These are phyloP conservation scores for Phoenix roebelenii DNA, from an alignment of 176 grass and related monocot genomes.

Conservation along the genomic window DNA sequence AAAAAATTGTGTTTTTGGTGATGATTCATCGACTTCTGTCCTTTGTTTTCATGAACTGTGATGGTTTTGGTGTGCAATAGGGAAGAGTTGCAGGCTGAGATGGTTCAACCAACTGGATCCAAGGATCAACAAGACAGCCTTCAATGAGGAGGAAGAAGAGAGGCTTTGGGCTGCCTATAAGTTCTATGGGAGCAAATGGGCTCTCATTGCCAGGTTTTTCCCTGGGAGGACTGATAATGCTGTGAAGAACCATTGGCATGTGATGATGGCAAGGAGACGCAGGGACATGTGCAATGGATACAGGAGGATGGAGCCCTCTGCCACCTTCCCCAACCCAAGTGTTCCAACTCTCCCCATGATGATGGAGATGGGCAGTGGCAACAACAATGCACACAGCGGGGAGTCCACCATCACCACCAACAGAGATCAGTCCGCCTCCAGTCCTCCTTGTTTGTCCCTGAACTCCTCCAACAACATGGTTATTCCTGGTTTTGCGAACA, in stretches of 20 bases:
- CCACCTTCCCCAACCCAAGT: not conserved
- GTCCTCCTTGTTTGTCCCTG: not conserved
- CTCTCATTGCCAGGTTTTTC: slow-evolving; percentile 13
- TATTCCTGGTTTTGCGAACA: not conserved
- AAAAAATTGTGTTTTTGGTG: too few relatives aligned
- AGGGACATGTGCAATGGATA: not conserved
- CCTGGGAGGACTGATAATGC: slow-evolving; percentile 20
- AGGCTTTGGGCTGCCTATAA: slow-evolving; percentile 6
- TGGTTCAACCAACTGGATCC: slow-evolving; percentile 25
- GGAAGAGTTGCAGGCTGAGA: slow-evolving; percentile 25
- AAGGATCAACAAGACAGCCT: slow-evolving; percentile 16
- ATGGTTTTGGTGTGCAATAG: not conserved
- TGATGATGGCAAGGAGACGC: slow-evolving; percentile 16
- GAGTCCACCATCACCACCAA: slow-evolving; percentile 8
- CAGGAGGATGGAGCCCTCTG: slow-evolving; percentile 4
- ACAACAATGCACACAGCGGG: slow-evolving; percentile 6
- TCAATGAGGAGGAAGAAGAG: slow-evolving; percentile 14
- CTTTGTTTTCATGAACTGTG: too few relatives aligned
- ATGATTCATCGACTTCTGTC: too few relatives aligned
- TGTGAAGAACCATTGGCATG: slow-evolving; percentile 30
- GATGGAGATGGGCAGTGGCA: not conserved
- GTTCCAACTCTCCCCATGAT: not conserved
- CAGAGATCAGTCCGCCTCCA: not conserved
- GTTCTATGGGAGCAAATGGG: slow-evolving; percentile 18
- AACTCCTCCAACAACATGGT: too few relatives aligned